A percentile compares a stretch with the other conserved stretches of the same genome.
phyloP scores from a whole-genome alignment of 1,284 basidiomycete species.

The Neolentinus lepideus region DNA sequence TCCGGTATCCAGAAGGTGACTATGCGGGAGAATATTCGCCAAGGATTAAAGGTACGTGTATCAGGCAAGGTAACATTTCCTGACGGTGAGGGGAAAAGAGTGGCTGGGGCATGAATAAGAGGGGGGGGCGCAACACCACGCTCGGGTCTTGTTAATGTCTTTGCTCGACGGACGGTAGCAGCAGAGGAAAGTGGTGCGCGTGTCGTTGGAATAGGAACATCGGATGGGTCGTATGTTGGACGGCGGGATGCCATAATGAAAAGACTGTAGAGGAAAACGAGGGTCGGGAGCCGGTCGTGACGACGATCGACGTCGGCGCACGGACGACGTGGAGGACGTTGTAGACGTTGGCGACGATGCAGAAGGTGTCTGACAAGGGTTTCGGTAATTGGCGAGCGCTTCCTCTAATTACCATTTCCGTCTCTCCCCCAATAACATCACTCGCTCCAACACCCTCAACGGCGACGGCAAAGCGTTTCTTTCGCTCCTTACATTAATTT shows the following conservation, averaged over 20 bases:
- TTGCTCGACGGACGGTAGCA: conserved; percentile 72
- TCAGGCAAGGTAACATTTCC: conserved; percentile 20
- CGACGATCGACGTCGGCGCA: not conserved
- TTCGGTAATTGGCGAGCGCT: not conserved
- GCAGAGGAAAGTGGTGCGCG: conserved; percentile 46
- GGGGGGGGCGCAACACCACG: conserved; percentile 90
- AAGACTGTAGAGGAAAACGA: not conserved
- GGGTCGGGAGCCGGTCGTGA: not conserved
- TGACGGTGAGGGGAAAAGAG: conserved; percentile 30
- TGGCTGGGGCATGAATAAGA: conserved; percentile 73
- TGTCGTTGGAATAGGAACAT: conserved; percentile 65
- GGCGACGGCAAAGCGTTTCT: not conserved
- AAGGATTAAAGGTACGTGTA: conserved; percentile 56
- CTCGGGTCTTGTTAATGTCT: conserved; percentile 95
- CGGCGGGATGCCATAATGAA: not conserved
- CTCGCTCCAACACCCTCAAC: not conserved
- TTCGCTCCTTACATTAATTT: not conserved
- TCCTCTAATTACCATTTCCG: not conserved
- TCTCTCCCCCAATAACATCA: not conserved
- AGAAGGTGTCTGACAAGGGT: not conserved
- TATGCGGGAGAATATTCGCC: conserved; percentile 76
- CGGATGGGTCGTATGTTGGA: conserved; percentile 37
- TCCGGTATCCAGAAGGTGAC: conserved; percentile 92
- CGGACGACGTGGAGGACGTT: not conserved
- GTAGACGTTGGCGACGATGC: not conserved